A percentile compares a stretch with the other conserved stretches of the same genome.
Conservation (phyloP, 345 rosid genomes). For the Barbarea vulgaris region DNA sequence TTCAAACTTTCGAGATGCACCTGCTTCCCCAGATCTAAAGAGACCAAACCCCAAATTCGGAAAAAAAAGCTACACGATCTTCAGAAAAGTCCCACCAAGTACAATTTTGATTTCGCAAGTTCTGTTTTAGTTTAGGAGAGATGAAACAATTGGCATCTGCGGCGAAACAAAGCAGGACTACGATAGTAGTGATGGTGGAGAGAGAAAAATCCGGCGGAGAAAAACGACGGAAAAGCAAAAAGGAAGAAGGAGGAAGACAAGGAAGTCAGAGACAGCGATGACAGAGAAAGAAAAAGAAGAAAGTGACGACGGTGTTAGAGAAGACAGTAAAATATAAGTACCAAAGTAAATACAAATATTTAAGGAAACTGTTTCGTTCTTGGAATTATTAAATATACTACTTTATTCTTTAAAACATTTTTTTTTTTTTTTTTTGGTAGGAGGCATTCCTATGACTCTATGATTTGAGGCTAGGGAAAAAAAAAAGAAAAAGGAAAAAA, state of each 20-base stretch:
- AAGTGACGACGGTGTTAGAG: constrained; percentile 17
- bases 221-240: constrained; percentile 36
- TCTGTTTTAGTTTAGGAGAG: background rate
- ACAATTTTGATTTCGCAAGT: constrained; percentile 4
- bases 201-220: constrained; percentile 33
- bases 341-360: background rate
- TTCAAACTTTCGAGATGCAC: constrained; percentile 11
- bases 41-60: background rate
- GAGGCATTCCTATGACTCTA: constrained; percentile 15
- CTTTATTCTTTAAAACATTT: background rate
- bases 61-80: constrained; percentile 22
- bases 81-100: background rate
- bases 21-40: constrained; percentile 38
- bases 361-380: constrained; percentile 26
- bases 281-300: constrained; percentile 14
- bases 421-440: too few species aligned
- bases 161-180: background rate
- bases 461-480: background rate
- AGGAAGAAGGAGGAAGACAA: constrained; percentile 33
- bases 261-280: constrained; percentile 45
- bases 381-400: background rate
- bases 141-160: background rate
- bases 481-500: background rate
- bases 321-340: constrained; percentile 4
- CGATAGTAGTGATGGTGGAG: constrained; percentile 3